A percentile compares a stretch with the other conserved stretches of the same genome.
Evolutionary conservation across 768 basidiomycete genomes (phyloP).

Genomic region (Gautieria morchelliformis): DNA sequence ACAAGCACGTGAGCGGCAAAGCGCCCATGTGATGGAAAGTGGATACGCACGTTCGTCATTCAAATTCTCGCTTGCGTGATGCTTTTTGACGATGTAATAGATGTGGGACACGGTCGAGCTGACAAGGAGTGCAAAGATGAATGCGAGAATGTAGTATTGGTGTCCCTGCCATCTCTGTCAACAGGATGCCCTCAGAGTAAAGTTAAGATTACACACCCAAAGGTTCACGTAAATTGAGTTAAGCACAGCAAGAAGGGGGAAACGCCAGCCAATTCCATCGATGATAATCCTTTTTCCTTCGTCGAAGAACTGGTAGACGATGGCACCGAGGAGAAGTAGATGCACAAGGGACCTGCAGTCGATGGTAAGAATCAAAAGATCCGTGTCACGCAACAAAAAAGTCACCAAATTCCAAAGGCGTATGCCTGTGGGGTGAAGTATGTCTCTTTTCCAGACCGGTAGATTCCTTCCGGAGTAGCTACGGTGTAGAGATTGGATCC

Average conservation of each 20-base stretch:
- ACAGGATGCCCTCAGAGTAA: too few species aligned
- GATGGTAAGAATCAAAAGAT: not conserved
- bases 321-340: constrained; percentile 78
- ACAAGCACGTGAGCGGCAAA: not conserved
- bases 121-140: constrained; percentile 82
- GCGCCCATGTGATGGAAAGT: not conserved
- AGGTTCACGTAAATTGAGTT: constrained; percentile 86
- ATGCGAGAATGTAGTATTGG: constrained; percentile 40
- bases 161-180: not conserved
- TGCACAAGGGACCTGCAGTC: constrained; percentile 71
- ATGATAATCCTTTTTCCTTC: constrained; percentile 68
- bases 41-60: constrained; percentile 49
- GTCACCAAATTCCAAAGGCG: constrained; percentile 84
- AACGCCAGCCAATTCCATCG: constrained; percentile 85
- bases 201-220: constrained; percentile 55
- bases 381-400: not conserved
- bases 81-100: constrained; percentile 91
- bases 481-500: constrained; percentile 86
- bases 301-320: constrained; percentile 85
- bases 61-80: constrained; percentile 51
- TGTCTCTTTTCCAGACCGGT: constrained; percentile 71
- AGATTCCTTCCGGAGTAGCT: constrained; percentile 61
- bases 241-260: constrained; percentile 78
- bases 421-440: constrained; percentile 93
- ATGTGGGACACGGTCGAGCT: constrained; percentile 74